A percentile compares a stretch with the other conserved stretches of the same genome.
Evolutionary conservation across 2,329 filamentous ascomycete species (phyloP).

Genomic region (Sarocladium strictum): DNA sequence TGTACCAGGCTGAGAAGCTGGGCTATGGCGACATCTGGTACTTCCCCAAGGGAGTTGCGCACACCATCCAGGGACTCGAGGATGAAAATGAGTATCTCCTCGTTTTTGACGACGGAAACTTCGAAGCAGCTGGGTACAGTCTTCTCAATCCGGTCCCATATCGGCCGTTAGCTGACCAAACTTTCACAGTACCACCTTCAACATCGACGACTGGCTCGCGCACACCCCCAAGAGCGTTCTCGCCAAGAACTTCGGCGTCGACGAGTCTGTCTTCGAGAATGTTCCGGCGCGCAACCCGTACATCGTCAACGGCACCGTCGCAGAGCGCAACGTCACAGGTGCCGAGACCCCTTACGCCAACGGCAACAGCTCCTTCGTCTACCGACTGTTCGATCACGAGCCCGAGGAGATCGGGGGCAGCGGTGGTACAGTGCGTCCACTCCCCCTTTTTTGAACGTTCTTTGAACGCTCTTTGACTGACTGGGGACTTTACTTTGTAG

Average conservation of each 20-base stretch:
- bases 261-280: slow-evolving; percentile 51
- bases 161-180: slow-evolving; percentile 4
- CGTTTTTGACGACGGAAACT: slow-evolving; percentile 61
- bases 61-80: slow-evolving; percentile 58
- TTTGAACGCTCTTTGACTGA: too few species aligned
- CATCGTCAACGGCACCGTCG: slow-evolving; percentile 52
- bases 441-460: too few species aligned
- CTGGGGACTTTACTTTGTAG: too few species aligned
- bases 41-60: slow-evolving; percentile 59
- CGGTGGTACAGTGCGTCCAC: slow-evolving; percentile 39
- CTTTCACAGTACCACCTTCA: slow-evolving; percentile 57
- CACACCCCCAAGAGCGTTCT: slow-evolving; percentile 58
- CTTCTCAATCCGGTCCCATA: not conserved
- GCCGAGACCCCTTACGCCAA: slow-evolving; percentile 39
- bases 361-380: slow-evolving; percentile 57
- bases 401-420: slow-evolving; percentile 53
- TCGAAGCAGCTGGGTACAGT: slow-evolving; percentile 52
- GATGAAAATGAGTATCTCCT: slow-evolving; percentile 64
- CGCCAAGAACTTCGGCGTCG: slow-evolving; percentile 64
- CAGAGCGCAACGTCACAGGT: slow-evolving; percentile 31
- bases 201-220: slow-evolving; percentile 63
- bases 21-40: slow-evolving; percentile 63
- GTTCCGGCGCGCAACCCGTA: slow-evolving; percentile 54
- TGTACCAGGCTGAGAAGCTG: slow-evolving; percentile 48
- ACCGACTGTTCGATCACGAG: slow-evolving; percentile 49